Evolutionary conservation across 495 filamentous ascomycete species (phyloP), one percentile per base, ranked within the genome.

Genomic region (Clavariopsis aquatica): DNA sequence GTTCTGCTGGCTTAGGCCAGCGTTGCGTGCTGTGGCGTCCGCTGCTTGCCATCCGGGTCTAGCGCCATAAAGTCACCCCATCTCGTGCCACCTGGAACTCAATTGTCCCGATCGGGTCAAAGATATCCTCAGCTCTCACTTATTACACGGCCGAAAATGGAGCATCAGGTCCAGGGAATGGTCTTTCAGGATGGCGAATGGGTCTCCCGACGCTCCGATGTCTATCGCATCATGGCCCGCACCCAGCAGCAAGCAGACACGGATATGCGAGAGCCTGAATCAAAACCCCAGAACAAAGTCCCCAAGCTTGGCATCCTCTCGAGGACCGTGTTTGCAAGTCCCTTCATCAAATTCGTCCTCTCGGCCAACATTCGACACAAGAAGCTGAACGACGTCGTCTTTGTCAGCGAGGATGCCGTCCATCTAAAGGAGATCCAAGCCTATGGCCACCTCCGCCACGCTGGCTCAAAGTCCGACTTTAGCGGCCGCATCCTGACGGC

Each of bases 331-430:
- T 75, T 94, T 45, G 81, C 85, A 51, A 96, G 89, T 59, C 87
- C 91, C 1, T 79, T 87, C 23, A 83, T 90, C 62, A 88, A 89
- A 69, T 87, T 84, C 75, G 90, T 97, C 38, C 75, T 96, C 13
- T 92, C 93, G 10, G 90, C 88, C 9, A 84, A 88, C 61, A 80
- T 98, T 53, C 80, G 92, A 46, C 84, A 84, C 59, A 77, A 79
- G 51, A 72, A 82, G 9, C 81, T 85, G 58, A 93, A 96, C 57
- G 93, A 98, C 80, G 89, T 97, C 65, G 87, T 92, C n/a, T 92
- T 97, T 64, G 83, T 98, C 49, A 86, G 89, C 38, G 89, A 89
- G 58, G 78, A 85, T 49, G 84, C 78, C 70, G 79, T 91, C 45
- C 84, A 90, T 52, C 84, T 98, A 65, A 87, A 88, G 67, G 85